phyloP scores from a whole-genome alignment of 352 stramenopile genomes.

The Phytophthora sojae region DNA sequence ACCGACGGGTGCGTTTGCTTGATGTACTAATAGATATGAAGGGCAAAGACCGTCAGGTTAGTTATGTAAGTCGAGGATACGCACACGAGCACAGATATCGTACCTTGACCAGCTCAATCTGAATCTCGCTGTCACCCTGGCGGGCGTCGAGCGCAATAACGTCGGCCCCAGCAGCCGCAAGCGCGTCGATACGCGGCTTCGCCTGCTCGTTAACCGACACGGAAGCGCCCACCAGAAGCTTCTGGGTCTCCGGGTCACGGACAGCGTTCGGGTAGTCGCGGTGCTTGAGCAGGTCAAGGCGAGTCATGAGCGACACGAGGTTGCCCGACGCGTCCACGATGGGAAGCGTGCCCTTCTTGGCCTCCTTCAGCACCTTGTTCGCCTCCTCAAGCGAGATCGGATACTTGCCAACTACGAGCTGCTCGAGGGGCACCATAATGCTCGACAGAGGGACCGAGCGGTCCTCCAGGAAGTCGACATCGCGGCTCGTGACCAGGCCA shows the following conservation, averaged over 20 bases:
- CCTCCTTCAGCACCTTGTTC: constrained; percentile 96
- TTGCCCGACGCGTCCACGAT: constrained; percentile 96
- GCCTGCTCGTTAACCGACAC: constrained; percentile 96
- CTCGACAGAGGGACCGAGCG: constrained; percentile 60
- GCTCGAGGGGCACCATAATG: constrained; percentile 80
- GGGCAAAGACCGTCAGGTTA: constrained; percentile 4
- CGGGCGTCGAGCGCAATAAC: constrained; percentile 98
- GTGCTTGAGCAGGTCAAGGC: constrained; percentile 97
- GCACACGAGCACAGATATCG: neutral
- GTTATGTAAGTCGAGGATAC: neutral
- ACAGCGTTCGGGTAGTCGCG: constrained; percentile 95
- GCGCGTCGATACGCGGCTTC: constrained; percentile 82
- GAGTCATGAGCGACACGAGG: constrained; percentile 97
- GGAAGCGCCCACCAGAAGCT: constrained; percentile 96
- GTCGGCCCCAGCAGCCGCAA: constrained; percentile 95
- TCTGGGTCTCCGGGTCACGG: constrained; percentile 93
- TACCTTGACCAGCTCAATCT: constrained; percentile 75
- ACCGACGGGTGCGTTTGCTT: constrained; percentile 92
- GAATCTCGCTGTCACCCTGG: constrained; percentile 95
- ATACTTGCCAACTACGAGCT: constrained; percentile 93
- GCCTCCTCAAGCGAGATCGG: constrained; percentile 94
- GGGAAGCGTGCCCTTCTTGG: constrained; percentile 99
- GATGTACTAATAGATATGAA: constrained; percentile 67
- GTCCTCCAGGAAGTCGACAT: constrained; percentile 98
- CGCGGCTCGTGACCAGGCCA: constrained; percentile 97